Evolutionary conservation across 306 rosid species (phyloP), one percentile per base, ranked within the genome.

Genomic region (Arachis hypogaea): DNA sequence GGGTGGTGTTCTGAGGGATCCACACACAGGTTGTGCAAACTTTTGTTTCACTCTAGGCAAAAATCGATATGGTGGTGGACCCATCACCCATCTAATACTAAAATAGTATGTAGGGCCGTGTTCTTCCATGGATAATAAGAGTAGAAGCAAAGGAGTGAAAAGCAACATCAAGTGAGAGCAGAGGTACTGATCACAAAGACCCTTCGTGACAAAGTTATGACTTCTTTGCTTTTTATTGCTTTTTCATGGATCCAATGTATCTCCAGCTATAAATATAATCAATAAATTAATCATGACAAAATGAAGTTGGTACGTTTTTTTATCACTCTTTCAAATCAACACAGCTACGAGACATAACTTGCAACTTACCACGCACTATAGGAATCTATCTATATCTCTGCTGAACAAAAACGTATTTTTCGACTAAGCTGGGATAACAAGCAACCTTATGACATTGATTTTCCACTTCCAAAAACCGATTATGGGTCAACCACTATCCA

Each of bases 151-250:
- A 57, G 73, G 59, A 51, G 73, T 54, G 54, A 67, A 72, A 11
- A 63, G 62, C 45, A 61, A 43, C 74, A 52, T 50, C 43, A 11
- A 49, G 78, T 68, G 52, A 75, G 83, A 78, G 76, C 72, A 82
- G 72, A 46, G 52, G 81, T 52, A 60, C 69, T 74, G 51, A 78
- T 82, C 85, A 68, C 74, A 12, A 51, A 50, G 69, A 74, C 56
- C 80, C 86, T 82, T 82, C 83, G 45, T 50, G 40, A 66, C 78
- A 88, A 85, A 85, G 89, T 77, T 56, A 81, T 61, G 55, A 59
- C 28, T 63, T 56, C 28, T 22, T 22, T 22, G 28, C n/a, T 11
- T 66, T 69, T 66, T 46, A 42, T n/a, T 66, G 9, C 46, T 22
- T 74, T 82, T 41, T 14, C 10, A 58, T 52, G 86, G 79, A 80